Evolutionary conservation across 1,284 basidiomycete species (phyloP).

Genomic region (Ceratobasidium sp.): DNA sequence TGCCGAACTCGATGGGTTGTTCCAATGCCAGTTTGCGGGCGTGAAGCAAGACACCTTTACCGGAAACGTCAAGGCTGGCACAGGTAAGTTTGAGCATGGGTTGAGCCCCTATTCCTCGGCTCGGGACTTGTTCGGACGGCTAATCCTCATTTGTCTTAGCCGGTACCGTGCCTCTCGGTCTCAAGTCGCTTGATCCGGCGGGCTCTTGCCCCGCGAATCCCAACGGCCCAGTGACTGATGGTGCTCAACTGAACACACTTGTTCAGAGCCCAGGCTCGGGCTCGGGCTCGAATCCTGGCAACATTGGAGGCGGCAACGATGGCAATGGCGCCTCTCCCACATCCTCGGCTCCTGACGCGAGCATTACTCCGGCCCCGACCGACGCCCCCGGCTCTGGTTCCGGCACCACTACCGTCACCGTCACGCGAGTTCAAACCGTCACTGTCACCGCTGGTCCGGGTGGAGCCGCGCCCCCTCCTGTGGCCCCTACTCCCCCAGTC

Average conservation of each 20-base stretch:
- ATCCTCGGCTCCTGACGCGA: not conserved
- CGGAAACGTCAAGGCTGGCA: conserved; percentile 61
- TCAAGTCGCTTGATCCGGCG: conserved; percentile 54
- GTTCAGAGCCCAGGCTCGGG: conserved; percentile 54
- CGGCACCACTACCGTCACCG: not conserved
- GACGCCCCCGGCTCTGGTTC: not conserved
- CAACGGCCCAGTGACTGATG: conserved; percentile 55
- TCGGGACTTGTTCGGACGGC: conserved; percentile 40
- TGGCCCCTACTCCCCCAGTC: not conserved
- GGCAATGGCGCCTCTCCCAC: not conserved
- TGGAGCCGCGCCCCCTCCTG: not conserved
- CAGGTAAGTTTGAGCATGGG: conserved; percentile 36
- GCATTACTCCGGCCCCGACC: not conserved
- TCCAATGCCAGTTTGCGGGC: conserved; percentile 64
- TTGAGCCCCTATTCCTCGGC: not conserved
- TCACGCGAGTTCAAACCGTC: conserved; percentile 18
- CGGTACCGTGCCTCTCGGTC: conserved; percentile 58
- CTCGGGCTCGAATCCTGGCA: not conserved
- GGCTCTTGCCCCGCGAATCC: conserved; percentile 62
- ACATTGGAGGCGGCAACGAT: conserved; percentile 8
- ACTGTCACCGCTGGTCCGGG: conserved; percentile 8
- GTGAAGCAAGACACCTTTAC: conserved; percentile 62
- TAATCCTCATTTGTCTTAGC: conserved; percentile 1
- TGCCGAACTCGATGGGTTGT: conserved; percentile 59
- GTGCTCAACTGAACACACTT: conserved; percentile 58